Percentiles rank a stretch among this genome's conserved stretches.
phyloP scores from a whole-genome alignment of 208 protist genomes.

The Crithidia thermophila region DNA sequence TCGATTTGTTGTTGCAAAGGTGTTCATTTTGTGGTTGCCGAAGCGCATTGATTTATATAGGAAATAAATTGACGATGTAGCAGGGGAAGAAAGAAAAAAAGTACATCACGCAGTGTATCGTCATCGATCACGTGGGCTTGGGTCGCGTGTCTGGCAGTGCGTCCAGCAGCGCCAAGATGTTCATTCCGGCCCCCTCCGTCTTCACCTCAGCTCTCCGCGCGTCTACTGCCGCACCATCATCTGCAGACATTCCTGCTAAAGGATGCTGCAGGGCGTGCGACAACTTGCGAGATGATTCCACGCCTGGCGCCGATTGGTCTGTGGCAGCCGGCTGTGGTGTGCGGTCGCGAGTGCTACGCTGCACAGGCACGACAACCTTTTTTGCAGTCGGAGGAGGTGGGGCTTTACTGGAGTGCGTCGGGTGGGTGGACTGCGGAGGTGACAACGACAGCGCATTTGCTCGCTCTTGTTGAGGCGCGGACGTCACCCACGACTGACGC shows the following conservation, averaged over 20 bases:
- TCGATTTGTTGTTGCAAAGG: too few relatives aligned
- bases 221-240: not conserved
- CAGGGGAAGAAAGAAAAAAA: not conserved
- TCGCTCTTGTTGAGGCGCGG: not conserved
- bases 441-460: not conserved
- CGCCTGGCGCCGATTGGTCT: too few relatives aligned
- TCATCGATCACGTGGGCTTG: not conserved
- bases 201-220: not conserved
- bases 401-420: not conserved
- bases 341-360: not conserved
- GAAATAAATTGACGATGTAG: too few relatives aligned
- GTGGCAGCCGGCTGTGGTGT: not conserved
- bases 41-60: too few relatives aligned
- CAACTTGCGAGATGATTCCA: too few relatives aligned
- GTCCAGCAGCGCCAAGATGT: constrained; percentile 37
- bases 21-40: too few relatives aligned
- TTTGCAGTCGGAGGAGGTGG: not conserved
- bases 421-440: too few relatives aligned
- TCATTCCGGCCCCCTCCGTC: not conserved
- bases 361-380: not conserved
- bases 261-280: too few relatives aligned
- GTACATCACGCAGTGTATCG: too few relatives aligned
- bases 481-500: not conserved
- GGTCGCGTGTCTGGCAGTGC: constrained; percentile 30
- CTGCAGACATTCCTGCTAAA: too few relatives aligned